Base-by-base conservation (phyloP, 164 flowering plant genomes). In the Chimonanthus praecox region DNA sequence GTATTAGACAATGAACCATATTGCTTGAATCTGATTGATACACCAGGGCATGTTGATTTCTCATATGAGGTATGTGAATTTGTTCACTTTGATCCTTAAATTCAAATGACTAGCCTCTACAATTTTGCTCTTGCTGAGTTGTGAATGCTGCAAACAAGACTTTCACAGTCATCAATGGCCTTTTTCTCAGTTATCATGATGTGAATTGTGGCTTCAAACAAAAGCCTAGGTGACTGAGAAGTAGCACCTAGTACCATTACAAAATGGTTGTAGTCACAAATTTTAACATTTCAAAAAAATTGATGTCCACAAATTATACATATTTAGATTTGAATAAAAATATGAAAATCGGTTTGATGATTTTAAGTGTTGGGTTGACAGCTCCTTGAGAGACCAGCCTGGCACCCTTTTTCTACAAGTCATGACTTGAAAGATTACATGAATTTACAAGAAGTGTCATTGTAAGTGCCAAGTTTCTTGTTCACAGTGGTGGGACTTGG, bases 41-140 rank as follows among this genome's bases (percentile, higher is more conserved):
- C 99, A 58, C 99, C 99, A 2, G 99, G 99, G 49, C 99, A 95
- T 82, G 99, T 95, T 7, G 99, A 95, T 81, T 95, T 95, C 84
- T 91, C 99, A 20, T 95, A 95, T 75, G 99, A 95, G 99, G 98
- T 91, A 83, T 65, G 49, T 58, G 4, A 64, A 49, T 44, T 71
- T 7, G 61, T 18, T 10, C 64, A 13, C 16, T 72, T 71, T 10
- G 2, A 61, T 48, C 5, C 10, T 72, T 49, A 45, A 67, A 58
- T 48, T 18, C 49, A 72, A 47, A 10, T 65, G 15, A 20, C 5
- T 43, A 4, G 66, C 66, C 21, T n/a, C 33, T 20, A 18, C 7
- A 9, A 9, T 63, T 63, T 63, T 33, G 44, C 66, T 33, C 9
- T 13, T 33, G 43, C 21, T 63, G 15, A 61, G 11, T 20, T 69